Evolutionary conservation across 1,139 yeast genomes (phyloP), one percentile per base, ranked within the genome.

Genomic region (Diutina pseudorugosa): DNA sequence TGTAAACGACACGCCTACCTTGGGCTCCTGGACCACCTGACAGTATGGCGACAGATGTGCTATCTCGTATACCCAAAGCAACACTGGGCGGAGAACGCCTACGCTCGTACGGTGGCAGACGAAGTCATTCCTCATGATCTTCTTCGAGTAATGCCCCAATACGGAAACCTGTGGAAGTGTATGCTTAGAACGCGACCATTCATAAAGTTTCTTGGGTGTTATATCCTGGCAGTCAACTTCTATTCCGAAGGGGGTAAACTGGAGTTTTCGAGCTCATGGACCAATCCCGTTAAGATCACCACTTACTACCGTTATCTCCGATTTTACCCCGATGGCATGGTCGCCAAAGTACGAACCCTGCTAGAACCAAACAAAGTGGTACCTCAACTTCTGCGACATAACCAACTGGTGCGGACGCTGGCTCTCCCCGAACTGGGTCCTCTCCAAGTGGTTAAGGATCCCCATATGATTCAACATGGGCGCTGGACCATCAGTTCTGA

Each of bases 291-390:
- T 19, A 80, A 87, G 60, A 80, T 90, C 63, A 86, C 91, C 51
- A 88, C 96, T 0, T 93, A 91, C 63, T 93, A 88, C 65, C 72
- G 98, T 55, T 93, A 89, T 64, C 66, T 85, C 42, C 71, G 97
- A 54, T 90, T 93, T 62, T 87, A 77, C 61, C 83, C 84, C 0
- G 86, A 87, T 61, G 98, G 98, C 0, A 71, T 77, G 0, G 85
- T 89, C 55, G 65, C 84, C 43, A 79, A 85, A 61, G 74, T 84
- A 21, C 71, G 86, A 19, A 77, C 93, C 0, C 76, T 83, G 2
- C 71, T 80, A 53, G 89, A 85, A 57, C 96, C 96, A 0, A 61
- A 65, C 2, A 63, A 68, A 50, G 82, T 87, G 4, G 82, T 87
- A 0, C 84, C 84, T 1, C 69, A 47, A 23, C 42, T 47, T n/a